Evolutionary conservation across 108 stramenopile species (phyloP), one percentile per base, ranked within the genome.

Genomic region (Discostella pseudostelligera): DNA sequence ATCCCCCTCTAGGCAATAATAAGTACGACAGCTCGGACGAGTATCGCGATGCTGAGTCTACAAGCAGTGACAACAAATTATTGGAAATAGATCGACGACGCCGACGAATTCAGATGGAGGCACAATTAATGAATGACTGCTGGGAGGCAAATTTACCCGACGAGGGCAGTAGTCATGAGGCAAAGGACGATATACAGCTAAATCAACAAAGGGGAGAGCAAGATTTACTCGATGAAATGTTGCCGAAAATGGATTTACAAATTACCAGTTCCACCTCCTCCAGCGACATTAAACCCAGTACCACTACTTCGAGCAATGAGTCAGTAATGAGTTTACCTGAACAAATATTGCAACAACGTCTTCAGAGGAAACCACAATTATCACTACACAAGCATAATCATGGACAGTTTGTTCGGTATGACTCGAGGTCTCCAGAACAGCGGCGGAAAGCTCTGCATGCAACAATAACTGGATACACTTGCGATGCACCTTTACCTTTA

Each of bases 91-190:
- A 6, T 47, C 59, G n/a, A 3, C 57, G 50, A 22, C 56, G 39
- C 25, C 65, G 59, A 49, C 40, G 65, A 13, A 64, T 57, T 19
- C 50, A 59, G 35, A 43, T 74, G 21, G 53, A 40, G 61, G 63
- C 56, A 10, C 51, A 60, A 46, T 64, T 50, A 19, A n/a, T n/a
- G n/a, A 63, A 59, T 29, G 72, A 74, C 43, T 74, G 72, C 37
- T 74, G 72, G 72, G 72, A 59, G 35, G 59, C 45, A 16, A 47
- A 65, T 44, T 54, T 66, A 60, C 65, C 72, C 9, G 72, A 65
- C 45, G 72, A 74, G 29, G 72, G 65, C 0, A 46, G 43, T 32
- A 0, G 14, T 47, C 17, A 17, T 8, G 20, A n/a, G n/a, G 29
- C 43, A 13, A 55, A 24, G 20, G 20, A 32, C 37, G 2, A 19